Base-by-base conservation (phyloP, 2,329 filamentous ascomycete species). In the Ophiostoma montium region DNA sequence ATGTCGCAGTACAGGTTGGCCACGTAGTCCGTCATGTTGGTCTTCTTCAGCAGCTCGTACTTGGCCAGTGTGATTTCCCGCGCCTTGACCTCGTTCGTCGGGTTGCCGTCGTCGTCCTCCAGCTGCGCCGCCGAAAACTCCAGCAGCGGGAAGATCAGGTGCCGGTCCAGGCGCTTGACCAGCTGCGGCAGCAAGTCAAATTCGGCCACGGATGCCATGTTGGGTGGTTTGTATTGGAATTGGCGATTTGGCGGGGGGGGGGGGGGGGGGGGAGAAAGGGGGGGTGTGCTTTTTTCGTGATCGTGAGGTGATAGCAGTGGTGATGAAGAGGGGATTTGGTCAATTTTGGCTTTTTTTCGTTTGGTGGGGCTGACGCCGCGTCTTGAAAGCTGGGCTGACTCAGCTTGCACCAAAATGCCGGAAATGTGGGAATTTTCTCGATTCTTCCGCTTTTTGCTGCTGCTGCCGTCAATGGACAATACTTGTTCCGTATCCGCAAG, bases 11-110 rank as follows among this genome's bases (percentile, higher is more conserved):
- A 87, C 57, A 98, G 72, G 61, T 83, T 85, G 62, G 89, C 89
- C 49, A 96, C 86, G 65, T 94, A 98, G 69, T 98, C 92, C 61
- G 84, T 92, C 92, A 98, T 98, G 75, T 96, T 95, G 62, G 92
- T 96, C 66, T 88, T 82, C 72, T 94, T 90, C 58, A 98, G 80
- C 52, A 98, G 80, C 69, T 90, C 83, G 67, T 90, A 95, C 69
- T 95, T 95, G 60, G 88, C 81, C 63, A 84, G 79, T 55, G 83
- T 82, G 60, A 94, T 82, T 65, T 89, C 82, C 60, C 73, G 73
- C 50, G 76, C 68, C 67, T 75, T 68, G 35, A 63, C 67, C 54
- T 71, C 70, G 53, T 77, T 71, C 65, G 73, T 67, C 39, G 52
- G 18, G 43, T 35, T 35, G 31, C 74, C 72, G 60, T 75, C 76